Evolutionary conservation across 139 green algal genomes (phyloP).

Genomic region (Chlamydomonas sp.): DNA sequence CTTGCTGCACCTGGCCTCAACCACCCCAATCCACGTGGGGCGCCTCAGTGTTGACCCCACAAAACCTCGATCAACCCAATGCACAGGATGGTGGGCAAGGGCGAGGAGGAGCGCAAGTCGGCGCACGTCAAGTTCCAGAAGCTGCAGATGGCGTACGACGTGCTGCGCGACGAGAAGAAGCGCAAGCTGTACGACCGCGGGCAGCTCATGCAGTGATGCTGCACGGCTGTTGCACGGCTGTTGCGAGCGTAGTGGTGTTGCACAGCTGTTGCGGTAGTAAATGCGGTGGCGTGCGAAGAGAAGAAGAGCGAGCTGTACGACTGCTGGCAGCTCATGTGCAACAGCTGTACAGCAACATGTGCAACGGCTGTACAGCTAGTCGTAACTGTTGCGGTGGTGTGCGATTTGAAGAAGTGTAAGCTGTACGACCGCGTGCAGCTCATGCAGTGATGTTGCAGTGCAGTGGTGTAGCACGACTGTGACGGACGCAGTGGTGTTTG

Average conservation of each 20-base stretch:
- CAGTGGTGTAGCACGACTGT: too few relatives aligned
- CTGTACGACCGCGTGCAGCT: slow-evolving; percentile 56
- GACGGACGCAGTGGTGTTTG: too few relatives aligned
- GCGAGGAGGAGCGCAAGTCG: slow-evolving; percentile 12
- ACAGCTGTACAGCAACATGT: too few relatives aligned
- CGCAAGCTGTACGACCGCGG: slow-evolving; percentile 54
- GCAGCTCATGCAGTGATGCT: slow-evolving; percentile 35
- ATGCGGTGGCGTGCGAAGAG: slow-evolving; percentile 46
- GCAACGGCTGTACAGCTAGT: too few relatives aligned
- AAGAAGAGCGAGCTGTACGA: slow-evolving; percentile 57
- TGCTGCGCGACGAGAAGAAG: slow-evolving; percentile 47
- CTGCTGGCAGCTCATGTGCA: slow-evolving; percentile 33
- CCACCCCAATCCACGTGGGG: background rate
- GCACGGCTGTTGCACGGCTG: too few relatives aligned
- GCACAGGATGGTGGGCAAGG: background rate
- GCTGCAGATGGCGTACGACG: slow-evolving; percentile 63
- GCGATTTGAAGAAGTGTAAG: slow-evolving; percentile 41
- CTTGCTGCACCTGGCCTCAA: slow-evolving; percentile 10
- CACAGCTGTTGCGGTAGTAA: too few relatives aligned
- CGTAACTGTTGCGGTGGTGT: too few relatives aligned
- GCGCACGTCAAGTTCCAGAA: slow-evolving; percentile 52
- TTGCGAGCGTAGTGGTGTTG: too few relatives aligned
- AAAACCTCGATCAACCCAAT: background rate
- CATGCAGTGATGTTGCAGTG: slow-evolving; percentile 32
- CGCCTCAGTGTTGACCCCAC: background rate